Conservation (phyloP, 345 rosid genomes). For the Lepidium aucheri region DNA sequence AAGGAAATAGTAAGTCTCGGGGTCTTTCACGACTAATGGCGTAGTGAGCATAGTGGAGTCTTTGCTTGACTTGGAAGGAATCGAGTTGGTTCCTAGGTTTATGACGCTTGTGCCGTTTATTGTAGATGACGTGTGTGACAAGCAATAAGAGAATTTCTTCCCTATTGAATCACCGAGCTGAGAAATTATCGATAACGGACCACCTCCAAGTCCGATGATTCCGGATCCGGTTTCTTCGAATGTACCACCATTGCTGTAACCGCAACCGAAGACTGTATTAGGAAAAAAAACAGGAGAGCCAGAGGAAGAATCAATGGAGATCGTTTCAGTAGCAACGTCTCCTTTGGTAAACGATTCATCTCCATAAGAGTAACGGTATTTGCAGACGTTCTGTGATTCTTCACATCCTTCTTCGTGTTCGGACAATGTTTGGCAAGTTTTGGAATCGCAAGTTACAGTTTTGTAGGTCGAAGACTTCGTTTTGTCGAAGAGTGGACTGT, state of each 20-base stretch:
- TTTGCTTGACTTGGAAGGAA: conserved; percentile 4
- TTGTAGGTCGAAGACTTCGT: conserved; percentile 23
- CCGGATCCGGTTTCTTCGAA: conserved; percentile 47
- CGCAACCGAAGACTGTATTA: conserved; percentile 41
- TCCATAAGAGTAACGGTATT: conserved; percentile 40
- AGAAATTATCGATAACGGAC: conserved; percentile 41
- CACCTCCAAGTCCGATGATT: conserved; percentile 58
- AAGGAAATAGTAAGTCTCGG: conserved; percentile 36
- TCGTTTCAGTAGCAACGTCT: conserved; percentile 35
- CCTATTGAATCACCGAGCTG: conserved; percentile 33
- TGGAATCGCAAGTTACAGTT: conserved; percentile 10
- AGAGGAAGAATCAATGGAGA: conserved; percentile 22
- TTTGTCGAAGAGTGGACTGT: conserved; percentile 17
- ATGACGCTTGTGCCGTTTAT: conserved; percentile 32
- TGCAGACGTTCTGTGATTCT: conserved; percentile 14
- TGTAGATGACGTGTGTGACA: conserved; percentile 31
- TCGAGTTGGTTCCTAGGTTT: conserved; percentile 33
- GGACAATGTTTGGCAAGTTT: conserved; percentile 4
- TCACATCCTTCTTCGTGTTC: conserved; percentile 19
- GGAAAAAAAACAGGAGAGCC: conserved; percentile 20
- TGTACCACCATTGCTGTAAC: conserved; percentile 34
- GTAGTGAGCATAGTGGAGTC: conserved; percentile 27
- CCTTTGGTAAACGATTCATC: conserved; percentile 38
- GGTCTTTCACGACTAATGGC: conserved; percentile 28
- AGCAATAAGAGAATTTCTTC: conserved; percentile 50